phyloP scores from a whole-genome alignment of 2,329 filamentous ascomycete genomes.

The Gaeumannomyces sp. region DNA sequence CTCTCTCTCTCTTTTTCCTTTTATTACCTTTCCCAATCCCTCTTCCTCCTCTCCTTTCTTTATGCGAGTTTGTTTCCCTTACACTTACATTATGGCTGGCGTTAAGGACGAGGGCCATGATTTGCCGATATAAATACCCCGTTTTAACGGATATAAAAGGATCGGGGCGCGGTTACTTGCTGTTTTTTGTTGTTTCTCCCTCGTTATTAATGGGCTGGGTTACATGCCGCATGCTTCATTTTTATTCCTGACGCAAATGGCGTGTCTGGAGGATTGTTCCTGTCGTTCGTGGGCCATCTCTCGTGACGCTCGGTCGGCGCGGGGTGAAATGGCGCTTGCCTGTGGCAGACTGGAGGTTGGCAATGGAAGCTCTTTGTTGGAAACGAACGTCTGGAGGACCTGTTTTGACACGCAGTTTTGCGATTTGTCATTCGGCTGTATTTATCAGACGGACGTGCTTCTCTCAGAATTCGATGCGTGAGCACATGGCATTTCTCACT shows the following conservation, averaged over 20 bases:
- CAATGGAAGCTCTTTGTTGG: background rate
- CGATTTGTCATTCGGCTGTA: background rate
- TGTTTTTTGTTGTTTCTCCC: no score
- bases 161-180: background rate
- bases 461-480: background rate
- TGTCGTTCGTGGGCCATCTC: background rate
- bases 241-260: background rate
- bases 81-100: background rate
- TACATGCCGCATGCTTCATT: background rate
- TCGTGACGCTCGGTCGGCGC: background rate
- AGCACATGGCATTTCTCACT: background rate
- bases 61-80: background rate
- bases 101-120: slow-evolving; percentile 2
- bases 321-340: background rate
- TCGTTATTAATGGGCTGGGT: background rate
- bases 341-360: background rate
- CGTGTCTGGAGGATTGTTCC: background rate
- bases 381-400: background rate
- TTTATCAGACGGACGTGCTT: background rate
- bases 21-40: background rate
- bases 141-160: background rate
- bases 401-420: background rate
- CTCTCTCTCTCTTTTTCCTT: no score
- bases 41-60: background rate
- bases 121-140: slow-evolving; percentile 3